Evolutionary conservation across 78 protist species (phyloP).

Genomic region (Parvularia atlantis): DNA sequence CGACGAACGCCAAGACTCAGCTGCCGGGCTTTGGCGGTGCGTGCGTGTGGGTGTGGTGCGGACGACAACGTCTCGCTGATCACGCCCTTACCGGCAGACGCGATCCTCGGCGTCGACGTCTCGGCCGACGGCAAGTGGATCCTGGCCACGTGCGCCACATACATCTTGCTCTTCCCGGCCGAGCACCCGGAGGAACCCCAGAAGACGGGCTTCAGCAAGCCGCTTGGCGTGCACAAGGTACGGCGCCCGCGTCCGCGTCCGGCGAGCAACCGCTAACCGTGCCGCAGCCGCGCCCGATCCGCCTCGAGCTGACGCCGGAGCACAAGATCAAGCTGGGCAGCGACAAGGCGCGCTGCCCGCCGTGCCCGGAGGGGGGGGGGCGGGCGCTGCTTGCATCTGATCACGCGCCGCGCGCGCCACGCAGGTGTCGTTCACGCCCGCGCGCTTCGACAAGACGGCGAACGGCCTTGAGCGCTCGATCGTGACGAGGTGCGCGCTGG

Average conservation of each 20-base stretch:
- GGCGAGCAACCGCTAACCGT: not conserved
- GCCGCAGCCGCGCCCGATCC: not conserved
- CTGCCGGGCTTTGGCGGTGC: constrained; percentile 13
- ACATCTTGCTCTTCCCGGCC: not conserved
- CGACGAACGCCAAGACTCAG: not conserved
- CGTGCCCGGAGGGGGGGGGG: no score
- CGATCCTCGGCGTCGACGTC: constrained; percentile 9
- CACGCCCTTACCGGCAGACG: not conserved
- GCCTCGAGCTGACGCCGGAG: not conserved
- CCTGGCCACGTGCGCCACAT: constrained; percentile 3
- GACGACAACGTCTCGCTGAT: not conserved
- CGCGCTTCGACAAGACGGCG: not conserved
- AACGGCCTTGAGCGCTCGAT: no score
- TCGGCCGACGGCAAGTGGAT: constrained; percentile 16
- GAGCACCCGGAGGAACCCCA: not conserved
- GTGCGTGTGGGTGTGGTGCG: not conserved
- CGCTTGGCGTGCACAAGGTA: not conserved
- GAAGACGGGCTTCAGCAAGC: constrained; percentile 2
- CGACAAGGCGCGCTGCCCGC: no score
- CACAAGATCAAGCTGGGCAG: not conserved
- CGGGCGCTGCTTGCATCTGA: not conserved
- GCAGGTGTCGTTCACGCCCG: constrained; percentile 1
- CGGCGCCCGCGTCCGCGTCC: not conserved
- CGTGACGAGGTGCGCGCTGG: no score
- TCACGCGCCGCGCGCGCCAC: not conserved